Evolutionary conservation across 2,329 filamentous ascomycete genomes (phyloP).

Genomic region (Dothidotthia symphoricarpi): DNA sequence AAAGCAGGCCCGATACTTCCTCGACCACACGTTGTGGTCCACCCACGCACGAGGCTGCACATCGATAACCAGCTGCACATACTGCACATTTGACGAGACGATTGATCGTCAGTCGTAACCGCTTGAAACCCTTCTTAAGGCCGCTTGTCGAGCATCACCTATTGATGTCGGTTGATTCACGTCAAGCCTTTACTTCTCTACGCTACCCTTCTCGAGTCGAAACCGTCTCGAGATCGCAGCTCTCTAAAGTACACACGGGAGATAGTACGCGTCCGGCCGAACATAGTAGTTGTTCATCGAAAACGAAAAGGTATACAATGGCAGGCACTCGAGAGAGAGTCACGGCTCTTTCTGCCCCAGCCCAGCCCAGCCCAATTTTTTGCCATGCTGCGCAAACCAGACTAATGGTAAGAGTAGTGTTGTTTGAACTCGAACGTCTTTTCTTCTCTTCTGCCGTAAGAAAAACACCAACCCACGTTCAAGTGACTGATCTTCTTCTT

Average conservation of each 20-base stretch:
- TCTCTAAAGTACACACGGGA: slow-evolving; percentile 57
- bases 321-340: slow-evolving; percentile 31
- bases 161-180: slow-evolving; percentile 62
- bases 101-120: slow-evolving; percentile 16
- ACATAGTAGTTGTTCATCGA: slow-evolving; percentile 28
- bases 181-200: slow-evolving; percentile 54
- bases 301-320: slow-evolving; percentile 41
- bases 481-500: slow-evolving; percentile 33
- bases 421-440: slow-evolving; percentile 34
- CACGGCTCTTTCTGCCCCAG: slow-evolving; percentile 33
- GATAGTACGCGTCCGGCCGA: slow-evolving; percentile 51
- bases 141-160: slow-evolving; percentile 27
- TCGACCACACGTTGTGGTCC: slow-evolving; percentile 26
- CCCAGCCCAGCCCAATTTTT: too few relatives aligned
- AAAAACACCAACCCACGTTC: too few relatives aligned
- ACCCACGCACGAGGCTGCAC: slow-evolving; percentile 20
- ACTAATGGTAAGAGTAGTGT: slow-evolving; percentile 39
- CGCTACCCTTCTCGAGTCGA: slow-evolving; percentile 57
- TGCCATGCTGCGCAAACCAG: too few relatives aligned
- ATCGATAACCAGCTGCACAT: slow-evolving; percentile 19
- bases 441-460: too few relatives aligned
- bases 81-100: slow-evolving; percentile 20
- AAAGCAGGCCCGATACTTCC: slow-evolving; percentile 21
- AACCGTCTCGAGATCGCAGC: slow-evolving; percentile 57
- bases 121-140: slow-evolving; percentile 21